Conservation (phyloP, 2,329 filamentous ascomycete species). For the Diaporthe sp. region DNA sequence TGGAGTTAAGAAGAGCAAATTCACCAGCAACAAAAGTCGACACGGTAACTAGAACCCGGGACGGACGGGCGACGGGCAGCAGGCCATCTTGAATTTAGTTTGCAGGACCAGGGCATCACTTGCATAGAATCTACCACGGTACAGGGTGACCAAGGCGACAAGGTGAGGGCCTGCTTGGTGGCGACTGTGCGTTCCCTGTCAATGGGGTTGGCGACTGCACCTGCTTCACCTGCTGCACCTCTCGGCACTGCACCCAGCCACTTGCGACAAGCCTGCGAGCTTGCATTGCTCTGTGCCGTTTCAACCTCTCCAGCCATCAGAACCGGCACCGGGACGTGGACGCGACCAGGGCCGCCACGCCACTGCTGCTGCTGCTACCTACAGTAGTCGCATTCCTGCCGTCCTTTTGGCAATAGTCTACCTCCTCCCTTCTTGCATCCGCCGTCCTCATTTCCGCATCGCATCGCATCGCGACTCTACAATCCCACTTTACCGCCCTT, state of each 20-base stretch:
- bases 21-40: constrained; percentile 17
- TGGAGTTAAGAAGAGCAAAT: background rate
- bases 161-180: constrained; percentile 23
- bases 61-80: background rate
- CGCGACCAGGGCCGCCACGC: constrained; percentile 22
- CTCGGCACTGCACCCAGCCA: constrained; percentile 34
- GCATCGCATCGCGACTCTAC: constrained; percentile 24
- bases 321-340: constrained; percentile 15
- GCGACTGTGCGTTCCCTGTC: constrained; percentile 28
- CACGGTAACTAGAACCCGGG: background rate
- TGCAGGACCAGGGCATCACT: constrained; percentile 1
- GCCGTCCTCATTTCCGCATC: constrained; percentile 32
- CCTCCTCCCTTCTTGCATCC: constrained; percentile 3
- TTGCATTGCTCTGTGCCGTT: constrained; percentile 31
- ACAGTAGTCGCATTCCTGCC: constrained; percentile 27
- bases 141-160: constrained; percentile 17
- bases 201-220: constrained; percentile 17
- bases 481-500: constrained; percentile 23
- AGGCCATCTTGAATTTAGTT: constrained; percentile 7
- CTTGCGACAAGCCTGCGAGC: constrained; percentile 27
- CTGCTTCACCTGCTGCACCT: constrained; percentile 31
- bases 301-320: constrained; percentile 18
- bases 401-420: constrained; percentile 16
- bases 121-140: constrained; percentile 9
- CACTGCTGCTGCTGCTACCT: constrained; percentile 11